Conservation (phyloP, 1,139 yeast species). For the Suhomyces choctaworum region DNA sequence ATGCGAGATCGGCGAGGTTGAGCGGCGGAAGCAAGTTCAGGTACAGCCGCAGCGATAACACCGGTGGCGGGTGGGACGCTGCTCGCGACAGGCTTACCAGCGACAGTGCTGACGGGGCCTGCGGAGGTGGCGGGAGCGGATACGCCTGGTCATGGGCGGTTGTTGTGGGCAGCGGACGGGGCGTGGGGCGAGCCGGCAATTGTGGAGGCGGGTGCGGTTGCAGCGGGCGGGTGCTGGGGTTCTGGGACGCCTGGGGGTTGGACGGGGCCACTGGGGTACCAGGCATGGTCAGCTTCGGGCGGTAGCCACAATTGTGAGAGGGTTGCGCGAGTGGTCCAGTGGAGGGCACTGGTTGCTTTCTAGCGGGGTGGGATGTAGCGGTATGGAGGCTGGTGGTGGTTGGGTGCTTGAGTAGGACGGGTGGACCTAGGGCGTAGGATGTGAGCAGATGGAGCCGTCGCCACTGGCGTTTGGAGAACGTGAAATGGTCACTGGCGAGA, state of each 20-base stretch:
- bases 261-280: too few species aligned
- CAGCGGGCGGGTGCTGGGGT: not conserved
- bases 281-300: too few species aligned
- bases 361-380: too few species aligned
- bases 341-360: too few species aligned
- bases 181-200: not conserved
- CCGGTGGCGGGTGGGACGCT: constrained; percentile 4
- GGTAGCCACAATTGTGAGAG: too few species aligned
- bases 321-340: too few species aligned
- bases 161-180: too few species aligned
- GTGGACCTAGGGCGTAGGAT: too few species aligned
- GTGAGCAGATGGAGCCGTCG: too few species aligned
- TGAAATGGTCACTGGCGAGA: not conserved
- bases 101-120: not conserved
- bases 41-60: constrained; percentile 6
- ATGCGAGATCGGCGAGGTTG: constrained; percentile 7
- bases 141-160: too few species aligned
- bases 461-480: not conserved
- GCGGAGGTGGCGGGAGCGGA: not conserved
- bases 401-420: too few species aligned
- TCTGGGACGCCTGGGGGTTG: not conserved
- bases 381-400: too few species aligned
- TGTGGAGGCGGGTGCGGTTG: not conserved
- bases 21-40: constrained; percentile 13
- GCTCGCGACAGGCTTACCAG: not conserved